These are phyloP conservation scores for Botryotinia globosa DNA, from an alignment of 2,329 filamentous ascomycete genomes.

Conservation along the genomic window DNA sequence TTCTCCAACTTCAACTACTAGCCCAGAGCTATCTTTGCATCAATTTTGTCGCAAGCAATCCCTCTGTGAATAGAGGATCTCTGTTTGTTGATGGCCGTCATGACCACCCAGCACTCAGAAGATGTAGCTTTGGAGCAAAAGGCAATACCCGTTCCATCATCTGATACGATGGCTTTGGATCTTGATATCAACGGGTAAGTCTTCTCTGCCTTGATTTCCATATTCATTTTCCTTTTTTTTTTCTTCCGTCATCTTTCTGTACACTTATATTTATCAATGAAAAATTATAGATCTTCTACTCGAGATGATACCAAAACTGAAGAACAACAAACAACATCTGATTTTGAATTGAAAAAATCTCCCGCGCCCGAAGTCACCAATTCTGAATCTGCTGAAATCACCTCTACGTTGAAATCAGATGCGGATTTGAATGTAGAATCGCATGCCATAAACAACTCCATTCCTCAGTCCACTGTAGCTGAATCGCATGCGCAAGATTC, in stretches of 20 bases:
- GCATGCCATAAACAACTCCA: background rate
- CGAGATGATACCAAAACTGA: conserved; percentile 33
- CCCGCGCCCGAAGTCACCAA: conserved; percentile 1
- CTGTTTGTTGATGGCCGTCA: conserved; percentile 49
- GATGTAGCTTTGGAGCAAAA: conserved; percentile 48
- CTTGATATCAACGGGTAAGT: conserved; percentile 59
- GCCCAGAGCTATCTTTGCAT: background rate
- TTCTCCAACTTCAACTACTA: background rate
- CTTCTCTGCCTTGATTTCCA: conserved; percentile 33
- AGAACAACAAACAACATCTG: conserved; percentile 12
- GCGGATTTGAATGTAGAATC: background rate
- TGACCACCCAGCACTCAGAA: conserved; percentile 46
- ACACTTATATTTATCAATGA: conserved; percentile 37
- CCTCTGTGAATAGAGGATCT: conserved; percentile 28
- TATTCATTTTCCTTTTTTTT: conserved; percentile 30
- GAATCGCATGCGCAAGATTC: conserved; percentile 18
- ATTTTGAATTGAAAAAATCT: conserved; percentile 10
- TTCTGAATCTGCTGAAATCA: background rate
- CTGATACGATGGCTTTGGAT: conserved; percentile 52
- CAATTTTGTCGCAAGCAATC: conserved; percentile 18
- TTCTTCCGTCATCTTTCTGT: conserved; percentile 34
- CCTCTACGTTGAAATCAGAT: background rate
- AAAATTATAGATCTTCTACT: conserved; percentile 36
- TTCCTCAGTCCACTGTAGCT: background rate
- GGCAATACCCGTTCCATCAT: conserved; percentile 46